Conservation (phyloP, 164 flowering plant genomes). For the Cinnamomum chago region DNA sequence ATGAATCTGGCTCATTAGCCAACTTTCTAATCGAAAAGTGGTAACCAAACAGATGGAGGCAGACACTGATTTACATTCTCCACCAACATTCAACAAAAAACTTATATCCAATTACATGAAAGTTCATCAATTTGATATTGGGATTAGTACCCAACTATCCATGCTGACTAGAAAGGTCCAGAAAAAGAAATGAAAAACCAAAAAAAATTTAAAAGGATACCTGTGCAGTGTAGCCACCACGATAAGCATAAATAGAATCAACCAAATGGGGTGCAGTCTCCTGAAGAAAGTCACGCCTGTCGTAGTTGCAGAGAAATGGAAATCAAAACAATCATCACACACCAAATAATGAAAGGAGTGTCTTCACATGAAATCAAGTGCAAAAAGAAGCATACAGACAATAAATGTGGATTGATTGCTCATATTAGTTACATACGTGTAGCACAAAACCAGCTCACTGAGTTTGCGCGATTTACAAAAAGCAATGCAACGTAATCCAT, state of each 20-base stretch:
- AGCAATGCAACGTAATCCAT: slow-evolving; percentile 91
- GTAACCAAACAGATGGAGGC: no score
- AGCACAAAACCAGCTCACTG: slow-evolving; percentile 80
- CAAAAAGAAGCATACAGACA: background rate
- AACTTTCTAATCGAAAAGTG: no score
- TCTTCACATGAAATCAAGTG: background rate
- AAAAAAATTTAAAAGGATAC: slow-evolving; percentile 26
- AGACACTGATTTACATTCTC: no score
- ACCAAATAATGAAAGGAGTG: background rate
- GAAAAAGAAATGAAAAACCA: background rate
- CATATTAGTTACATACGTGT: slow-evolving; percentile 57
- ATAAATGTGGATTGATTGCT: background rate
- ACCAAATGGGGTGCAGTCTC: slow-evolving; percentile 69
- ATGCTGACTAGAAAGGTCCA: no score
- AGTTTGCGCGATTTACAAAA: slow-evolving; percentile 95
- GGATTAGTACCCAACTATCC: no score
- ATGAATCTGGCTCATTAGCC: no score
- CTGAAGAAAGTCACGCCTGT: slow-evolving; percentile 83
- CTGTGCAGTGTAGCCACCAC: slow-evolving; percentile 84
- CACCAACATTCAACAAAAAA: no score
- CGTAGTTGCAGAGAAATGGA: background rate
- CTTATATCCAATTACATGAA: no score
- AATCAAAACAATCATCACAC: background rate
- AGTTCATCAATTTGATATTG: no score
- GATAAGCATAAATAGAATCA: slow-evolving; percentile 65